Evolutionary conservation across 371 early-diverging fungal species (phyloP), one percentile per base, ranked within the genome.

Genomic region (Batkoa obscura): DNA sequence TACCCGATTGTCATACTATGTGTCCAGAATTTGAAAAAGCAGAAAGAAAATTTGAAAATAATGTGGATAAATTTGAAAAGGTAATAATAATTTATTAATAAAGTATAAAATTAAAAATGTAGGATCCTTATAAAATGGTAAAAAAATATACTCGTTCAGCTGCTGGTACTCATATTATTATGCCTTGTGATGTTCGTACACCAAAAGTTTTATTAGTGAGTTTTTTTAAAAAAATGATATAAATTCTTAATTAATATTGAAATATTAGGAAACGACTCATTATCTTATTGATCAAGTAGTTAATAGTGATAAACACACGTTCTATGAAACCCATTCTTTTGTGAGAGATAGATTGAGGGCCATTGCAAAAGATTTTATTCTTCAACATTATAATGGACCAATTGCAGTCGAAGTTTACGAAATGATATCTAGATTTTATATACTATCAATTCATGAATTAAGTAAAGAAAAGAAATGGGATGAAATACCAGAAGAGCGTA

Each of bases 141-240:
- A 96, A 94, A 66, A 73, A 82, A 9, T 94, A 81, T 56, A 74
- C 81, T 15, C 73, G 95, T 56, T 80, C 91, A 0, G 86, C 88
- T 2, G 92, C 97, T 1, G 97, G 93, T 6, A 80, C 76, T 58
- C 81, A 80, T n/a, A 80, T 82, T 56, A 81, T 86, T 0, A 66
- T 93, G 37, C 91, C 91, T 0, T 86, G 84, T 38, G 95, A 94
- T 66, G 83, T 96, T 38, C 79, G 94, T 23, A 84, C 94, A 38
- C 84, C 94, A 0, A 42, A 50, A 1, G 76, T 85, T 1, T 62
- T 92, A 10, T 51, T 65, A 53, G 83, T 83, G 64, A 64, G 66
- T 63, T 34, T 35, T 48, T 31, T 32, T 32, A 36, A 31, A 12
- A 12, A 49, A 17, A 33, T 57, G 37, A n/a, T n/a, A n/a, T n/a